Evolutionary conservation across 208 protist species (phyloP).

Genomic region (Leishmania turanica): DNA sequence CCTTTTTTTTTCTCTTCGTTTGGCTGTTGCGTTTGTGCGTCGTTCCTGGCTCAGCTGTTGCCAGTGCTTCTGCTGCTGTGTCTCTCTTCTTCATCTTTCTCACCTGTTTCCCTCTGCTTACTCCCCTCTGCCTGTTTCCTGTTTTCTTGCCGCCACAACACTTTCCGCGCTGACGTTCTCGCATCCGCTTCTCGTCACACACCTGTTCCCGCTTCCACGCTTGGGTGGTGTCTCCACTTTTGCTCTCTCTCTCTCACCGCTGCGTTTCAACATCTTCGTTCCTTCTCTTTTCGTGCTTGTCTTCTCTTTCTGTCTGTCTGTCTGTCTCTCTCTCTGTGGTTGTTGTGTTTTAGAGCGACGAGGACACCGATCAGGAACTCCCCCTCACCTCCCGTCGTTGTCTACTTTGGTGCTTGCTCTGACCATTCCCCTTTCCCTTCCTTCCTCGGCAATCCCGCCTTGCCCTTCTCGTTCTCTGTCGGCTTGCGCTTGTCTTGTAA

Average conservation of each 20-base stretch:
- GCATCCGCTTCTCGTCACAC: neutral
- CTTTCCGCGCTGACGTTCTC: neutral
- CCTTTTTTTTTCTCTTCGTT: neutral
- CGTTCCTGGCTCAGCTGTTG: neutral
- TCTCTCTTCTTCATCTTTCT: neutral
- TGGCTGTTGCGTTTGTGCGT: neutral
- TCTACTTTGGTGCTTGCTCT: neutral
- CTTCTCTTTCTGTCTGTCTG: neutral
- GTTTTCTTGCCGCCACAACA: neutral
- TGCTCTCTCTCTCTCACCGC: neutral
- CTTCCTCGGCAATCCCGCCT: neutral
- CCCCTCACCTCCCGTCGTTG: neutral
- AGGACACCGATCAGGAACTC: neutral
- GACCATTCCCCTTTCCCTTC: neutral
- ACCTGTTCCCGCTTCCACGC: neutral
- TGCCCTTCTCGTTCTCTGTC: neutral
- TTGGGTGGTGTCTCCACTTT: neutral
- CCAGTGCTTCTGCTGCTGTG: neutral
- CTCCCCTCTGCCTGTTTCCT: neutral
- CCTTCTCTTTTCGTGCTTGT: neutral
- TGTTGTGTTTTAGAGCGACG: neutral
- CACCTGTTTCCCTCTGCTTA: neutral
- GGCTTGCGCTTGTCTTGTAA: neutral
- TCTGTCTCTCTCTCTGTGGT: neutral
- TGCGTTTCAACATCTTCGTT: neutral